These are phyloP conservation scores for Diaporthe sp. DNA, from an alignment of 2,329 filamentous ascomycete genomes.

Conservation along the genomic window DNA sequence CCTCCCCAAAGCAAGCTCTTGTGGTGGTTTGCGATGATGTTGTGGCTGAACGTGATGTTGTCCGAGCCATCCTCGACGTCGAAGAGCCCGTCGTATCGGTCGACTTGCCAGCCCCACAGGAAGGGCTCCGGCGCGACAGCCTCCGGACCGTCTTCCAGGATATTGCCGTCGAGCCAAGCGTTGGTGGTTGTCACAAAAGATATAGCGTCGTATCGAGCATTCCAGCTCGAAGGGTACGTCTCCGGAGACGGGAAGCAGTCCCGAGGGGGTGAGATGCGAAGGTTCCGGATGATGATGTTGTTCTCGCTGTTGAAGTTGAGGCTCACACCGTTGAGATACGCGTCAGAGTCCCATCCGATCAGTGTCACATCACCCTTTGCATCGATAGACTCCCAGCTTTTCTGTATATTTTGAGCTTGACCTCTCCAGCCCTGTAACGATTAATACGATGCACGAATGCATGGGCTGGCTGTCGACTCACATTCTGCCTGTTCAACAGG, in stretches of 20 bases:
- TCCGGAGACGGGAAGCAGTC: conserved; percentile 30
- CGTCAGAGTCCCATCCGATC: conserved; percentile 26
- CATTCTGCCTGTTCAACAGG: conserved; percentile 23
- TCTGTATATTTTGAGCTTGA: conserved; percentile 25
- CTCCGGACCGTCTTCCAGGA: conserved; percentile 22
- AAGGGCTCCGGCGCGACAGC: conserved; percentile 13
- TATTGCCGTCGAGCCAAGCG: conserved; percentile 25
- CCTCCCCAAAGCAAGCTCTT: conserved; percentile 25
- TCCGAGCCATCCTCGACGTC: conserved; percentile 28
- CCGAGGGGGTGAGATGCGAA: conserved; percentile 15
- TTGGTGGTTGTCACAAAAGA: conserved; percentile 20
- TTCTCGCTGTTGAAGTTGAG: conserved; percentile 26
- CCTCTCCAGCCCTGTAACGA: conserved; percentile 14
- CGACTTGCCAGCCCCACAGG: conserved; percentile 26
- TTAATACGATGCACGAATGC: neutral
- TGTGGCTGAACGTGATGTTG: conserved; percentile 29
- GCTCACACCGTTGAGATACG: conserved; percentile 13
- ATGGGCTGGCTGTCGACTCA: neutral
- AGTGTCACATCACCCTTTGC: conserved; percentile 25
- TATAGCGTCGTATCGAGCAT: conserved; percentile 26
- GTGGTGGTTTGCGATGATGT: conserved; percentile 32
- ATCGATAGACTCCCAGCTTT: conserved; percentile 23
- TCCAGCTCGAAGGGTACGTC: conserved; percentile 25
- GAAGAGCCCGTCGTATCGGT: conserved; percentile 22
- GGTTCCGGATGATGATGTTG: conserved; percentile 30